Percentiles rank a stretch among this genome's conserved stretches.
phyloP scores from a whole-genome alignment of 768 basidiomycete species.

The Leucosporidium yakuticum region DNA sequence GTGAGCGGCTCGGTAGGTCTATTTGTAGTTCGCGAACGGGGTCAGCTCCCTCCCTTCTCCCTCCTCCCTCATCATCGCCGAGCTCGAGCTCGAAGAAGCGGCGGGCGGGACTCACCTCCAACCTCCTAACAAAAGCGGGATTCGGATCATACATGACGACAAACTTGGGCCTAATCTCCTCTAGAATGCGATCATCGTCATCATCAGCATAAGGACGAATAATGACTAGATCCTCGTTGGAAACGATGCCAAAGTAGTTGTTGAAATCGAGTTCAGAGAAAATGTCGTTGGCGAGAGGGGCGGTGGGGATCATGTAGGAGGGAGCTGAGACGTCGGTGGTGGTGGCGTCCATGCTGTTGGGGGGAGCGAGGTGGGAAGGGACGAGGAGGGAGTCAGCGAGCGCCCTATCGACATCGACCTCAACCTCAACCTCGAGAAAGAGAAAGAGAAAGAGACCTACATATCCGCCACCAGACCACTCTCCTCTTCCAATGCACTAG shows the following conservation, averaged over 20 bases:
- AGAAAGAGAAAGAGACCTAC: constrained; percentile 43
- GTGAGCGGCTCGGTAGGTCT: constrained; percentile 82
- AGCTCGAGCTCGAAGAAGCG: neutral
- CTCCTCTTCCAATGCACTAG: constrained; percentile 34
- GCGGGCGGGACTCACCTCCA: constrained; percentile 59
- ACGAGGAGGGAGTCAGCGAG: neutral
- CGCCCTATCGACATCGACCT: too few relatives aligned
- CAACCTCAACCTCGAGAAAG: neutral
- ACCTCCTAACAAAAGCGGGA: constrained; percentile 81
- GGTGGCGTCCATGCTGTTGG: constrained; percentile 7
- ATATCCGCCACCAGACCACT: constrained; percentile 54
- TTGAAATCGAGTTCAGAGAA: constrained; percentile 57
- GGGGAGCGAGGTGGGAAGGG: neutral
- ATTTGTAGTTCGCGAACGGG: neutral
- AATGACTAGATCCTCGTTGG: constrained; percentile 71
- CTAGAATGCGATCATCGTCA: constrained; percentile 78
- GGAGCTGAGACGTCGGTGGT: neutral
- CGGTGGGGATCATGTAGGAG: constrained; percentile 2
- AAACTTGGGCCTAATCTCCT: constrained; percentile 81
- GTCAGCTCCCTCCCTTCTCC: rapidly evolving
- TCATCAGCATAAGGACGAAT: constrained; percentile 87
- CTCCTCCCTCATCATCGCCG: neutral
- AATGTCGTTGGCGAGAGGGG: constrained; percentile 20
- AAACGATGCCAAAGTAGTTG: constrained; percentile 67
- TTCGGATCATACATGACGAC: constrained; percentile 94